phyloP scores from a whole-genome alignment of 2,329 filamentous ascomycete species.

The Mycogone perniciosa region DNA sequence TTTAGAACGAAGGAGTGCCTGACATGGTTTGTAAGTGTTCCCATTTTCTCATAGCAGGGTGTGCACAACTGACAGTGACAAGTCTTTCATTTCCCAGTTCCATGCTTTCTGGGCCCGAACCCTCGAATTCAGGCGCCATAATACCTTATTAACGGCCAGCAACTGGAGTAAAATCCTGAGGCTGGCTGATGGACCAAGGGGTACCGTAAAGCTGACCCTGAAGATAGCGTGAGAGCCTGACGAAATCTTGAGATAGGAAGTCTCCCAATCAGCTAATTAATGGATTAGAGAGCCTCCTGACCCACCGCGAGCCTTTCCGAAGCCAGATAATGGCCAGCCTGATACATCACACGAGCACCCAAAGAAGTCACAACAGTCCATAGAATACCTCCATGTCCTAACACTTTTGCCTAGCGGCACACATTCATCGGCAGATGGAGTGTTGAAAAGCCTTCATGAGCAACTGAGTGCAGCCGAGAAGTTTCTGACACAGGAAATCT shows the following conservation, averaged over 20 bases:
- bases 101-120: slow-evolving; percentile 35
- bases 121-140: slow-evolving; percentile 31
- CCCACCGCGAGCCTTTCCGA: slow-evolving; percentile 1
- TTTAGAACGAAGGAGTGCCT: slow-evolving; percentile 33
- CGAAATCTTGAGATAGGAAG: neutral
- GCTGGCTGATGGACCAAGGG: slow-evolving; percentile 18
- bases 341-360: neutral
- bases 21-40: slow-evolving; percentile 38
- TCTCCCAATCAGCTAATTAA: neutral
- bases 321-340: neutral
- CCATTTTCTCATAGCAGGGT: neutral
- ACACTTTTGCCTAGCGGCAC: slow-evolving; percentile 13
- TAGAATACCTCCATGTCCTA: slow-evolving; percentile 18
- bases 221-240: slow-evolving; percentile 4
- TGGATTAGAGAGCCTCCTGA: slow-evolving; percentile 1
- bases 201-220: slow-evolving; percentile 20
- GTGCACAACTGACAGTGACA: slow-evolving; percentile 9
- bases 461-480: slow-evolving; percentile 21
- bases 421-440: neutral
- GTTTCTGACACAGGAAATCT: slow-evolving; percentile 22
- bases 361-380: neutral
- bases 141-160: slow-evolving; percentile 21
- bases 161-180: slow-evolving; percentile 27
- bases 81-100: slow-evolving; percentile 37
- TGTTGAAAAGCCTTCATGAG: slow-evolving; percentile 3